Evolutionary conservation across 805 yeast species (phyloP).

Genomic region (Candida orba): DNA sequence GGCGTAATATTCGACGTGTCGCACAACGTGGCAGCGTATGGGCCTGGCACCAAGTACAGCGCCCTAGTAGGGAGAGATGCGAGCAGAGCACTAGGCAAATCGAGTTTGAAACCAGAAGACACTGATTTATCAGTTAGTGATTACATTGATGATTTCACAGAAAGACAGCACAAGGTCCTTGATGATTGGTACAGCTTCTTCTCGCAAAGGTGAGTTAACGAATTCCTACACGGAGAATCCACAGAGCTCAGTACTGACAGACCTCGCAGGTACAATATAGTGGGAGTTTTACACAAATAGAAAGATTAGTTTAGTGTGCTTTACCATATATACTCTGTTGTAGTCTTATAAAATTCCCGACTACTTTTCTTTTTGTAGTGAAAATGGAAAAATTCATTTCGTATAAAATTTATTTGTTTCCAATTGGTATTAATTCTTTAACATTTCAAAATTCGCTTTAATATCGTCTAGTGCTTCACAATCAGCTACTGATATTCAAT

Average conservation of each 20-base stretch:
- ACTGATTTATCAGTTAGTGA: conserved; percentile 36
- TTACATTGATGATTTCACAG: conserved; percentile 46
- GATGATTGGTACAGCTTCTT: conserved; percentile 72
- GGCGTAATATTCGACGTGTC: conserved; percentile 79
- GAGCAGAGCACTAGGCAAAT: conserved; percentile 66
- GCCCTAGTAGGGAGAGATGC: conserved; percentile 73
- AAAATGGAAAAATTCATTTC: too few relatives aligned
- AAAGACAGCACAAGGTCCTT: conserved; percentile 51
- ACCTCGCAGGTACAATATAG: conserved; percentile 6
- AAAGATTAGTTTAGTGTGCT: background rate
- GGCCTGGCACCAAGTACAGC: conserved; percentile 69
- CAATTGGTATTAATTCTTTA: too few relatives aligned
- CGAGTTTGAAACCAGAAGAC: conserved; percentile 50
- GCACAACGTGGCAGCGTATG: conserved; percentile 57
- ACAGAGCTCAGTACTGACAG: background rate
- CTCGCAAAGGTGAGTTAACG: conserved; percentile 28
- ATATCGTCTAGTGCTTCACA: too few relatives aligned
- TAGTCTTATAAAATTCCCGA: too few relatives aligned
- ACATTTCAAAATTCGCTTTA: too few relatives aligned
- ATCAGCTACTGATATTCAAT: too few relatives aligned
- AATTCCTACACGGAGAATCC: background rate
- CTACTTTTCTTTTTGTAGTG: too few relatives aligned
- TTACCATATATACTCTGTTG: too few relatives aligned
- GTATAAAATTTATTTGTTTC: too few relatives aligned
- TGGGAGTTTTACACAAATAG: conserved; percentile 4